Percentiles rank a stretch among this genome's conserved stretches.
Evolutionary conservation across 306 rosid species (phyloP).

Genomic region (Pyrus betulifolia): DNA sequence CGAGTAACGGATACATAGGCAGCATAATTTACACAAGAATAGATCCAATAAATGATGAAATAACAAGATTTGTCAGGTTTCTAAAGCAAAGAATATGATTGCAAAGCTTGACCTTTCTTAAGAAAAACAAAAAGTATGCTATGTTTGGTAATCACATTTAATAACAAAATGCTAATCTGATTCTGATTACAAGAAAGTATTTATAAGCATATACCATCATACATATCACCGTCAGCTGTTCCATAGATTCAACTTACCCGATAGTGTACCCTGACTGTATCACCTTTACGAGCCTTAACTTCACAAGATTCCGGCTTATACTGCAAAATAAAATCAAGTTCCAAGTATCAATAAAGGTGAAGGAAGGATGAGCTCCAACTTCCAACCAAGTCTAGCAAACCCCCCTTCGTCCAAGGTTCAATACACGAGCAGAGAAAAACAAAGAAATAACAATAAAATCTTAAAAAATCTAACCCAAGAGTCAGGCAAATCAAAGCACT

Average conservation of each 20-base stretch:
- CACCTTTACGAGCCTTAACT: conserved; percentile 86
- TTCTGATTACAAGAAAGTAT: background rate
- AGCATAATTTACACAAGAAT: background rate
- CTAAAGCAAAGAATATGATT: background rate
- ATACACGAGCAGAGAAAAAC: background rate
- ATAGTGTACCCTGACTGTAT: conserved; percentile 82
- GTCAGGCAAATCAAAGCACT: background rate
- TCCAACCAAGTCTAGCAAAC: background rate
- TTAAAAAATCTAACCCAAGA: background rate
- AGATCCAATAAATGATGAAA: background rate
- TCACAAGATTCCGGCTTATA: conserved; percentile 77
- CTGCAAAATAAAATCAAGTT: conserved; percentile 37
- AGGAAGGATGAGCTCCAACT: background rate
- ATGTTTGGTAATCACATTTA: background rate
- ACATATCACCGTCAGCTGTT: conserved; percentile 4
- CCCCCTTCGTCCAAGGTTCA: background rate
- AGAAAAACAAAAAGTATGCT: background rate
- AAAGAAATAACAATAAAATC: background rate
- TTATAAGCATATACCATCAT: background rate
- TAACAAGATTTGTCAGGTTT: background rate
- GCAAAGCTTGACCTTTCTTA: background rate
- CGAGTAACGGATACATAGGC: background rate
- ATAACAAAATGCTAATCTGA: background rate
- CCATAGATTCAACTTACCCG: conserved; percentile 46
- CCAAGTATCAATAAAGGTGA: background rate